Evolutionary conservation across 139 green algal genomes (phyloP), one percentile per base, ranked within the genome.

Genomic region (Chlorella sp.): DNA sequence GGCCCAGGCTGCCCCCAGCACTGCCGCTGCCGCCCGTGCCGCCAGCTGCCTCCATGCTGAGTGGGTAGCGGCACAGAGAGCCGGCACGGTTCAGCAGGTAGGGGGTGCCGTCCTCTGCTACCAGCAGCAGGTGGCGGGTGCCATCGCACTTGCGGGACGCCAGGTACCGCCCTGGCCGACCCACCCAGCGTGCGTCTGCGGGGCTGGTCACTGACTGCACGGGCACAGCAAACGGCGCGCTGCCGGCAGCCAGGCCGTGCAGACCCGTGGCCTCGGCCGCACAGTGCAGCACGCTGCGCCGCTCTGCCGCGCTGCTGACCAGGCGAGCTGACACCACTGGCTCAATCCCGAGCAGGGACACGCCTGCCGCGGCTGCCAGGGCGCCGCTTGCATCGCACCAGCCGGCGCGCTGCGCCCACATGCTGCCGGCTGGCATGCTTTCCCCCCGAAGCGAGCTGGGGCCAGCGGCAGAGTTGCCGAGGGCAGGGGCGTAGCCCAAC

Each of bases 21-120:
- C 71, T 22, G 32, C 71, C 32, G 71, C 71, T 2, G 37, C 76
- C 19, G 36, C 14, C 3, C 16, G 21, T 30, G 76, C 37, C n/a
- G 73, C 73, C 34, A 42, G n/a, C 73, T 9, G 73, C 14, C 18
- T 9, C 69, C 28, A 9, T 9, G n/a, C 15, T 14, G 9, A 81
- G 11, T 5, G 76, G 76, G 76, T 60, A 82, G 16, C 19, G 19
- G 76, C 60, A 82, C 37, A 82, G 76, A 14, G 37, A 14, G 15
- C 76, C 76, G 26, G 76, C 76, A 12, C 76, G 76, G 76, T 57
- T 82, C 36, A 82, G 76, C 36, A 82, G 76, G 76, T 82, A 82
- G 76, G 76, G 37, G 11, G 76, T 60, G 76, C 76, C 76, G 37
- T 60, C 37, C 16, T 3, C 12, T 30, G 76, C 36, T 30, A 60